A percentile compares a stretch with the other conserved stretches of the same genome.
phyloP scores from a whole-genome alignment of 2,329 filamentous ascomycete genomes.

The Aspergillus sp. region DNA sequence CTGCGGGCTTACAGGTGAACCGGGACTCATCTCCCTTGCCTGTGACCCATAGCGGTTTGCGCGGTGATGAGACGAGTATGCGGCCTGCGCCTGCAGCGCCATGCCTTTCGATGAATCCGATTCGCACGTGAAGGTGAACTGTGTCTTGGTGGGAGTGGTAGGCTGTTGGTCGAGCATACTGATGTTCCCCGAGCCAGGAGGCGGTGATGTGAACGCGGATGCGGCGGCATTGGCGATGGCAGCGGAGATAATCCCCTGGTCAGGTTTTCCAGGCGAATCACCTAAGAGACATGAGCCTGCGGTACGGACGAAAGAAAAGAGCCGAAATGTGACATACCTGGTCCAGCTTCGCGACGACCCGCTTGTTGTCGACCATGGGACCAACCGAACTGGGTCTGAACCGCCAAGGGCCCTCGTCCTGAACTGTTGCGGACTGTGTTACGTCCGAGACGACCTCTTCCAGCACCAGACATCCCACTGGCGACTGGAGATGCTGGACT shows the following conservation, averaged over 20 bases:
- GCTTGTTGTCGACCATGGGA: slow-evolving; percentile 47
- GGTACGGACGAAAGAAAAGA: slow-evolving; percentile 22
- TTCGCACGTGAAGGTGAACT: slow-evolving; percentile 96
- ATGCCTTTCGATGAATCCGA: slow-evolving; percentile 80
- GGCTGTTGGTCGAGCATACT: slow-evolving; percentile 73
- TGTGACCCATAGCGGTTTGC: slow-evolving; percentile 38
- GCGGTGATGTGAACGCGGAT: slow-evolving; percentile 60
- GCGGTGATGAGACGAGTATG: slow-evolving; percentile 39
- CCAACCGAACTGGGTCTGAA: slow-evolving; percentile 60
- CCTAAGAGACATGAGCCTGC: slow-evolving; percentile 21
- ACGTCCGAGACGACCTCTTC: slow-evolving; percentile 79
- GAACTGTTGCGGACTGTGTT: slow-evolving; percentile 47
- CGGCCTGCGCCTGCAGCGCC: slow-evolving; percentile 66
- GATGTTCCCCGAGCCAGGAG: slow-evolving; percentile 71
- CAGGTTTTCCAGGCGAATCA: slow-evolving; percentile 40
- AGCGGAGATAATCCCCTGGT: slow-evolving; percentile 83
- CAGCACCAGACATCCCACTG: slow-evolving; percentile 78
- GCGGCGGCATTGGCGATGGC: slow-evolving; percentile 88
- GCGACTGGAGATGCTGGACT: slow-evolving; percentile 55
- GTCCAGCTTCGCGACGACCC: slow-evolving; percentile 41
- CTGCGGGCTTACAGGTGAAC: slow-evolving; percentile 33
- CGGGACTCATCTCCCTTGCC: slow-evolving; percentile 56
- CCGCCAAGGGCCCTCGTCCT: slow-evolving; percentile 62
- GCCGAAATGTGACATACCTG: slow-evolving; percentile 25
- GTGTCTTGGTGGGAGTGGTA: slow-evolving; percentile 68